Conservation (phyloP, 805 yeast species). For the Barnettozyma californica region DNA sequence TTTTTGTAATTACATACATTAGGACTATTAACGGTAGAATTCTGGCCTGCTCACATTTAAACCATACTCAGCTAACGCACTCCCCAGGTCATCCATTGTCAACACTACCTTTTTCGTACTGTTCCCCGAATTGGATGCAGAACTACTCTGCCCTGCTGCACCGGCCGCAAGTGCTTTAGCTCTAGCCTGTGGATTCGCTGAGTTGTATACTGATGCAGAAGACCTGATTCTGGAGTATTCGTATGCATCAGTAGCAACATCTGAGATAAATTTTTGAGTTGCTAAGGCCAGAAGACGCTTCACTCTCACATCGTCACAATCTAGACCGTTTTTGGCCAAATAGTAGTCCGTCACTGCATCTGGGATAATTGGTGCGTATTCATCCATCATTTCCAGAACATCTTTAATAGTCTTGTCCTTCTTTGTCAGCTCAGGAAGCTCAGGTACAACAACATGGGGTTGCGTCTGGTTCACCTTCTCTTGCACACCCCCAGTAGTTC, state of each 20-base stretch:
- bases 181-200: slow-evolving; percentile 80
- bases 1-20: background rate
- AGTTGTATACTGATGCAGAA: slow-evolving; percentile 77
- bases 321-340: slow-evolving; percentile 78
- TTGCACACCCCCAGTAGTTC: slow-evolving; percentile 5
- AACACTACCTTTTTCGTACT: slow-evolving; percentile 76
- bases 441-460: slow-evolving; percentile 25
- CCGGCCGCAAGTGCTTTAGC: slow-evolving; percentile 75
- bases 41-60: slow-evolving; percentile 88
- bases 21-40: slow-evolving; percentile 66
- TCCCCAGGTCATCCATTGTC: slow-evolving; percentile 89
- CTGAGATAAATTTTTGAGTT: slow-evolving; percentile 91
- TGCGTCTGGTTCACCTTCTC: slow-evolving; percentile 11
- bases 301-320: slow-evolving; percentile 68
- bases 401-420: slow-evolving; percentile 82
- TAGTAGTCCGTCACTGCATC: slow-evolving; percentile 95
- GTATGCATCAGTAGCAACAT: slow-evolving; percentile 93
- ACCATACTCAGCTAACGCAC: slow-evolving; percentile 91
- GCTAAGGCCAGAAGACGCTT: slow-evolving; percentile 80
- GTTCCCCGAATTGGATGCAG: slow-evolving; percentile 29
- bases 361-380: slow-evolving; percentile 92
- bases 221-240: slow-evolving; percentile 92
- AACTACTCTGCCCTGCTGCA: slow-evolving; percentile 37
- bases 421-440: slow-evolving; percentile 62
- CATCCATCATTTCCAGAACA: slow-evolving; percentile 83